A percentile compares a stretch with the other conserved stretches of the same genome.
These are phyloP conservation scores for Aureobasidium sp. DNA, from an alignment of 2,329 filamentous ascomycete genomes.

Conservation along the genomic window DNA sequence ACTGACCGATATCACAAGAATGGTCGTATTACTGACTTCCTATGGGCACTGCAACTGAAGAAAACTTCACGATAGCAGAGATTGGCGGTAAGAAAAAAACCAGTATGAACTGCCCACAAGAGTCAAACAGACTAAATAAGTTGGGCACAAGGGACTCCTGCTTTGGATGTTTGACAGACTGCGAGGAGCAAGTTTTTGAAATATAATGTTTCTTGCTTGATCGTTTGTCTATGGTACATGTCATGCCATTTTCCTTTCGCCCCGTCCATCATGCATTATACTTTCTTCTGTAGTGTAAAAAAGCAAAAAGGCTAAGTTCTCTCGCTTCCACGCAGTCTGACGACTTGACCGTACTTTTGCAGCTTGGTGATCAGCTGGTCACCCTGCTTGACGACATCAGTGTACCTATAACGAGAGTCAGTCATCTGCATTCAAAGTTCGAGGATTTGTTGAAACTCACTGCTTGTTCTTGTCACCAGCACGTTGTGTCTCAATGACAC, in stretches of 20 bases:
- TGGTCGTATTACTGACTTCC: too few relatives aligned
- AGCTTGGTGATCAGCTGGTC: slow-evolving; percentile 98
- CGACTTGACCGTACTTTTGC: slow-evolving; percentile 97
- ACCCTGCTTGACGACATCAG: slow-evolving; percentile 93
- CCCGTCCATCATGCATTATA: slow-evolving; percentile 2
- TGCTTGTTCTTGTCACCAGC: slow-evolving; percentile 99
- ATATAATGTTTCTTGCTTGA: background rate
- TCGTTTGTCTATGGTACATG: slow-evolving; percentile 11
- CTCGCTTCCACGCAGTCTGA: slow-evolving; percentile 89
- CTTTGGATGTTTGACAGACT: too few relatives aligned
- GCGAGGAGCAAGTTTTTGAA: too few relatives aligned
- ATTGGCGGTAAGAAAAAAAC: too few relatives aligned
- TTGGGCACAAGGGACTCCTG: too few relatives aligned
- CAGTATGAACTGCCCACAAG: too few relatives aligned
- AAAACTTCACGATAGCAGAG: too few relatives aligned
- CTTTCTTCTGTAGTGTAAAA: background rate
- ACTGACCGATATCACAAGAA: too few relatives aligned
- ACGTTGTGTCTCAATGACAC: slow-evolving; percentile 95
- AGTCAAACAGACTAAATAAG: too few relatives aligned
- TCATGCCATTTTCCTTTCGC: background rate
- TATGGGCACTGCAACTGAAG: too few relatives aligned
- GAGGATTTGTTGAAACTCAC: slow-evolving; percentile 25
- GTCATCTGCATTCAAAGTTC: too few relatives aligned
- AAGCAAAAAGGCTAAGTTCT: slow-evolving; percentile 35
- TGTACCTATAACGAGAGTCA: slow-evolving; percentile 47